Conservation (phyloP, 352 stramenopile species). For the Phytophthora pluvialis region DNA sequence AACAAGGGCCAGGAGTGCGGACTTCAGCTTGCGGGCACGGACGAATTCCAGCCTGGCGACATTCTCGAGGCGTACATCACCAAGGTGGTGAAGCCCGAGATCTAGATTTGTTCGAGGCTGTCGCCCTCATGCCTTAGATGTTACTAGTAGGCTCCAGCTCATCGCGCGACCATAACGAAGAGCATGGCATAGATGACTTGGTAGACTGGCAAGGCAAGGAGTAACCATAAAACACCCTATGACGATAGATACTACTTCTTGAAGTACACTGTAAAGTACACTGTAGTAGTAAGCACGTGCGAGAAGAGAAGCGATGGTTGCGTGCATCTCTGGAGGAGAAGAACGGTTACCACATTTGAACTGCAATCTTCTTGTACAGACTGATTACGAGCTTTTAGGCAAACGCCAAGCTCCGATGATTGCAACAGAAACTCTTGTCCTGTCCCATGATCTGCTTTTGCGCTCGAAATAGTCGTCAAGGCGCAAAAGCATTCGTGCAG, state of each 20-base stretch:
- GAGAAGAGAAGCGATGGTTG: too few species aligned
- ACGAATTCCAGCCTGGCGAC: constrained; percentile 95
- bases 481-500: not conserved
- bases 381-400: constrained; percentile 4
- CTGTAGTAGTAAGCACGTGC: too few species aligned
- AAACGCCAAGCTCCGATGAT: too few species aligned
- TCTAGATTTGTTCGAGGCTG: constrained; percentile 40
- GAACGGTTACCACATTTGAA: not conserved
- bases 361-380: constrained; percentile 8
- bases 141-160: constrained; percentile 10
- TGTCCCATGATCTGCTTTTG: not conserved
- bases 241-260: constrained; percentile 5
- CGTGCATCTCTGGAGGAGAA: too few species aligned
- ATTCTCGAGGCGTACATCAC: constrained; percentile 93
- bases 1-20: constrained; percentile 97
- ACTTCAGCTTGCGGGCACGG: constrained; percentile 93
- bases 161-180: constrained; percentile 10
- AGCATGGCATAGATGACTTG: constrained; percentile 24
- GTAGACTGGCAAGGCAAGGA: constrained; percentile 9
- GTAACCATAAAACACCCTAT: constrained; percentile 34
- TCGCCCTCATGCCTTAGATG: constrained; percentile 20
- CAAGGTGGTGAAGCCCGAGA: constrained; percentile 70
- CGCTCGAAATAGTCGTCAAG: constrained; percentile 2
- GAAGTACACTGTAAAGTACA: too few species aligned
- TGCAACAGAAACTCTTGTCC: constrained; percentile 1